Base-by-base conservation (phyloP, 2,329 filamentous ascomycete species). In the Aspergillus felis region DNA sequence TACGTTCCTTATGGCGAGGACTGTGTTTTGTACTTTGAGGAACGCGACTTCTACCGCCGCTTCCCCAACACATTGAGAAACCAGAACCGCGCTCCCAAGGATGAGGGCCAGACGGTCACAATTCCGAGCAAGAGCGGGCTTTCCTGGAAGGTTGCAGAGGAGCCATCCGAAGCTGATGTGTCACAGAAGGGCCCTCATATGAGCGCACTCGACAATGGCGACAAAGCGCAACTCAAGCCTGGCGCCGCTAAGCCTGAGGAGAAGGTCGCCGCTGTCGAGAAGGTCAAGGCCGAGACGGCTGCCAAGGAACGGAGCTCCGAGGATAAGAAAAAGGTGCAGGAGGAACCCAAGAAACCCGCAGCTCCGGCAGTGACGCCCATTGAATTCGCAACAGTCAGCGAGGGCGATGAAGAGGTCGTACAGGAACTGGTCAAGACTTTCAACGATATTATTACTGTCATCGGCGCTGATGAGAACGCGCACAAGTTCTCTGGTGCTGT, bases 1-100 rank as follows among this genome's bases (percentile, higher is more conserved):
- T 99, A 93, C 75, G 79, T 99, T 20, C 94, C 94, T 24, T 96
- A 90, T 66, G 94, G 92, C 68, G 94, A 99, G 78, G 91, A 96
- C 72, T 89, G 89, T 20, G 93, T 99, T 49, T 85, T 96, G 27
- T 97, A 96, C 78, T 87, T 99, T 53, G 94, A 99, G 77, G 94
- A 99, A 78, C 85, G 89, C 65, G 92, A 97, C 70, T 97, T 96
- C 80, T 86, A 89, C 72, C 92, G 89, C 76, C 87, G 90, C 57
- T 97, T 96, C 79, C 86, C 85, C 8, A 78, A 78, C 62, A 79
- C 82, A 44, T 71, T 76, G 55, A 74, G 72, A 56, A 67, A 84
- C 78, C 65, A 79, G 76, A 69, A 78, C 76, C 64, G 75, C 50
- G 53, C 58, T 28, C 70, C 71, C 32, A 67, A 61, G 73, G 76